These are phyloP conservation scores for Grosmannia penicillata DNA, from an alignment of 2,329 filamentous ascomycete species.

Conservation along the genomic window DNA sequence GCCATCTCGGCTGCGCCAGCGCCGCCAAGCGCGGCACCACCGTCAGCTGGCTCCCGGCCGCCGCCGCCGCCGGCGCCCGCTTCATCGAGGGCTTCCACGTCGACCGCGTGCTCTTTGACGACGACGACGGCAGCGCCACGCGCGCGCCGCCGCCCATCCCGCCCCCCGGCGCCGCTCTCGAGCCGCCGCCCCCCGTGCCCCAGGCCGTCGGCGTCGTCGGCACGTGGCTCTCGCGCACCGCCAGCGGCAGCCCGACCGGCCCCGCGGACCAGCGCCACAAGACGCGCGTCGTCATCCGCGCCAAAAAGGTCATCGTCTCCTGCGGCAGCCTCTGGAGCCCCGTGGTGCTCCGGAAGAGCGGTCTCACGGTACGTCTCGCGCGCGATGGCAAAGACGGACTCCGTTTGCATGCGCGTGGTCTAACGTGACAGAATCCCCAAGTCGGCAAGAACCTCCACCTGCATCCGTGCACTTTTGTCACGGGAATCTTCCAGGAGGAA, in stretches of 20 bases:
- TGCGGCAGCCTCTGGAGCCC: constrained; percentile 66
- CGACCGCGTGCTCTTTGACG: constrained; percentile 54
- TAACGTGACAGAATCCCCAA: constrained; percentile 46
- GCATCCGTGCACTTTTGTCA: constrained; percentile 53
- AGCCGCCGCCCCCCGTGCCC: constrained; percentile 16
- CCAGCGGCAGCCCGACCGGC: constrained; percentile 40
- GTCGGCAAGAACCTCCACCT: constrained; percentile 71
- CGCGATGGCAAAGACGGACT: background rate
- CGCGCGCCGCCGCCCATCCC: background rate
- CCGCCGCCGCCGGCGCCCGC: constrained; percentile 57
- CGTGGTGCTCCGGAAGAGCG: constrained; percentile 60
- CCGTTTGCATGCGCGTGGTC: no score
- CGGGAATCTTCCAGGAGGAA: constrained; percentile 54
- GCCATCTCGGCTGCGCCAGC: constrained; percentile 45
- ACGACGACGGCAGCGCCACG: constrained; percentile 18
- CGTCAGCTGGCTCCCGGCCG: constrained; percentile 65
- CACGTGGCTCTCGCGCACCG: constrained; percentile 59
- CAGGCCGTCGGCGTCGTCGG: constrained; percentile 59
- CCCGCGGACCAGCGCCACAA: constrained; percentile 27
- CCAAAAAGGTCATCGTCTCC: constrained; percentile 68
- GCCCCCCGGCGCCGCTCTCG: background rate
- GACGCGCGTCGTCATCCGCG: constrained; percentile 55
- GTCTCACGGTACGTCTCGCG: constrained; percentile 42
- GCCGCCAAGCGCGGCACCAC: constrained; percentile 67
- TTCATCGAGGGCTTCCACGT: constrained; percentile 76